Evolutionary conservation across 2,329 filamentous ascomycete genomes (phyloP).

Genomic region (Laburnicola sp.): DNA sequence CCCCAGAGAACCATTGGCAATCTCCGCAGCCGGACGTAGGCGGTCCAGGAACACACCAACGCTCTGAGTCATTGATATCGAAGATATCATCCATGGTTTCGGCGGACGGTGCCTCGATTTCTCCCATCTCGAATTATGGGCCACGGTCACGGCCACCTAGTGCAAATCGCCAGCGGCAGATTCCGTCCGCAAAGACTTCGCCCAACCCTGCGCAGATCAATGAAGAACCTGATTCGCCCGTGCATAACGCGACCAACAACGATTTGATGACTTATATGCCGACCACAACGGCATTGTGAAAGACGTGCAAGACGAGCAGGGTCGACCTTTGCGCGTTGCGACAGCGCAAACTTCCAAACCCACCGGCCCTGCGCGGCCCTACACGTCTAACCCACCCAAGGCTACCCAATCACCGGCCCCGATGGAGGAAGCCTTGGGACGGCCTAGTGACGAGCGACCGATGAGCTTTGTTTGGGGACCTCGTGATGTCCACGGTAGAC

Average conservation of each 20-base stretch:
- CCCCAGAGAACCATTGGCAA: slow-evolving; percentile 17
- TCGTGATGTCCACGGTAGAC: slow-evolving; percentile 38
- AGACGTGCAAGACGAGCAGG: slow-evolving; percentile 34
- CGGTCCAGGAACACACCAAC: slow-evolving; percentile 24
- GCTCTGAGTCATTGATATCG: slow-evolving; percentile 42
- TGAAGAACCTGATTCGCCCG: slow-evolving; percentile 21
- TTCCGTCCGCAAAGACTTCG: slow-evolving; percentile 23
- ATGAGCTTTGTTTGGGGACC: slow-evolving; percentile 45
- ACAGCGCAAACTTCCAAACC: slow-evolving; percentile 10
- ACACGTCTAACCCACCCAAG: slow-evolving; percentile 4
- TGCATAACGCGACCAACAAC: slow-evolving; percentile 20
- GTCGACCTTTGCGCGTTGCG: slow-evolving; percentile 32
- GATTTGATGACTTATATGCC: slow-evolving; percentile 44
- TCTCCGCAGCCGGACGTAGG: slow-evolving; percentile 15
- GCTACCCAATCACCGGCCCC: slow-evolving; percentile 8
- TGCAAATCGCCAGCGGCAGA: slow-evolving; percentile 29
- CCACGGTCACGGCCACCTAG: slow-evolving; percentile 38
- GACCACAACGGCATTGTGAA: slow-evolving; percentile 45
- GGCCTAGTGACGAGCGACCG: slow-evolving; percentile 39
- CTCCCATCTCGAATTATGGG: slow-evolving; percentile 32
- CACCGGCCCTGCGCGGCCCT: slow-evolving; percentile 11
- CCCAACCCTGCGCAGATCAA: slow-evolving; percentile 27
- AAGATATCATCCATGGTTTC: slow-evolving; percentile 44
- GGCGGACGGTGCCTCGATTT: slow-evolving; percentile 32
- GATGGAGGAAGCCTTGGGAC: slow-evolving; percentile 24